A percentile compares a stretch with the other conserved stretches of the same genome.
These are phyloP conservation scores for Blastobotrys aristatus DNA, from an alignment of 1,139 yeast species.

Conservation along the genomic window DNA sequence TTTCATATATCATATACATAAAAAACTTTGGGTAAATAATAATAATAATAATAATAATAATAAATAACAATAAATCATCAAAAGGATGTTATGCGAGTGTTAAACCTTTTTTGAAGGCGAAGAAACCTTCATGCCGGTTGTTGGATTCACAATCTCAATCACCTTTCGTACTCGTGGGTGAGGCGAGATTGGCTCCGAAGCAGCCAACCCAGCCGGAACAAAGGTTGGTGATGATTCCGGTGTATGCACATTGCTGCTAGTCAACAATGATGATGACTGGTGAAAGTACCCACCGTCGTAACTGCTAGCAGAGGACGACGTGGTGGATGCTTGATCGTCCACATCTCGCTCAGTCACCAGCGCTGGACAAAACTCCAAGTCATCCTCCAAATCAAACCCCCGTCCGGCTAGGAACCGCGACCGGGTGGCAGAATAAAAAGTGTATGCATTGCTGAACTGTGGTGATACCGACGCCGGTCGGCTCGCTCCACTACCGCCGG, in stretches of 20 bases:
- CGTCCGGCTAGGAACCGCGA: slow-evolving; percentile 56
- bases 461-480: slow-evolving; percentile 33
- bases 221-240: slow-evolving; percentile 17
- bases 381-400: slow-evolving; percentile 67
- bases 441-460: slow-evolving; percentile 26
- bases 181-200: slow-evolving; percentile 18
- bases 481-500: slow-evolving; percentile 13
- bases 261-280: background rate
- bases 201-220: slow-evolving; percentile 15
- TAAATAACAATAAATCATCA: no score
- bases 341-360: slow-evolving; percentile 11
- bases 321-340: background rate
- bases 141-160: slow-evolving; percentile 75
- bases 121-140: slow-evolving; percentile 58
- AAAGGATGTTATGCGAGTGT: no score
- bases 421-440: slow-evolving; percentile 11
- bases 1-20: no score
- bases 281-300: background rate
- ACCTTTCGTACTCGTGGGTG: slow-evolving; percentile 34
- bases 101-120: no score
- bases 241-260: slow-evolving; percentile 16
- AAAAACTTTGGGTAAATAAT: no score
- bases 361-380: slow-evolving; percentile 55
- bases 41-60: no score
- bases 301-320: slow-evolving; percentile 4